Evolutionary conservation across 257 asterid genomes (phyloP).

Genomic region (Solanum dulcamara): DNA sequence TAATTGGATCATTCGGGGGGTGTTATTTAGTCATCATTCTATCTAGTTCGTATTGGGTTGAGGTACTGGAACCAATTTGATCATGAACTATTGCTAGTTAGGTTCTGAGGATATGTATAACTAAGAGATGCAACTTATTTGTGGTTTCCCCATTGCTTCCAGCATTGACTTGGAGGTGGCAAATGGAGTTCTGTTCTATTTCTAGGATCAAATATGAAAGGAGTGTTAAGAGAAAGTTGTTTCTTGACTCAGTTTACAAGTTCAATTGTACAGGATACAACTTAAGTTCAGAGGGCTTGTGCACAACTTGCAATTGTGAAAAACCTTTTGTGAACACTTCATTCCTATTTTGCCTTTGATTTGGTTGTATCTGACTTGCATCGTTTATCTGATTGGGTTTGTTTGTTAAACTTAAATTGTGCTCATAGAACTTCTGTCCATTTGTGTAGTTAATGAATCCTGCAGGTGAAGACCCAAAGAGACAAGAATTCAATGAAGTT

Average conservation of each 20-base stretch:
- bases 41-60: background rate
- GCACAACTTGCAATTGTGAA: background rate
- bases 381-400: background rate
- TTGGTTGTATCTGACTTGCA: background rate
- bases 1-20: background rate
- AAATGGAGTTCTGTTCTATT: background rate
- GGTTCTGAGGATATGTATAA: background rate
- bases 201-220: background rate
- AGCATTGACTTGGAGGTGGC: background rate
- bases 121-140: background rate
- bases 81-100: background rate
- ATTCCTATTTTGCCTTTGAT: background rate
- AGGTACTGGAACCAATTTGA: background rate
- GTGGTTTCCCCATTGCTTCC: background rate
- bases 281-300: background rate
- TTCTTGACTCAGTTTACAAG: background rate
- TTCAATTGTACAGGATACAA: background rate
- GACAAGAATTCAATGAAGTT: conserved; percentile 70
- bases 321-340: background rate
- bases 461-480: conserved; percentile 27
- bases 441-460: conserved; percentile 39
- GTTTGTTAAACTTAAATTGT: background rate
- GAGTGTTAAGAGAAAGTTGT: background rate
- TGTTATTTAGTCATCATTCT: background rate
- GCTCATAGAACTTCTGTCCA: conserved; percentile 1